Percentiles rank a stretch among this genome's conserved stretches.
phyloP scores from a whole-genome alignment of 2,329 filamentous ascomycete species.

The Sarocladium kiliense region DNA sequence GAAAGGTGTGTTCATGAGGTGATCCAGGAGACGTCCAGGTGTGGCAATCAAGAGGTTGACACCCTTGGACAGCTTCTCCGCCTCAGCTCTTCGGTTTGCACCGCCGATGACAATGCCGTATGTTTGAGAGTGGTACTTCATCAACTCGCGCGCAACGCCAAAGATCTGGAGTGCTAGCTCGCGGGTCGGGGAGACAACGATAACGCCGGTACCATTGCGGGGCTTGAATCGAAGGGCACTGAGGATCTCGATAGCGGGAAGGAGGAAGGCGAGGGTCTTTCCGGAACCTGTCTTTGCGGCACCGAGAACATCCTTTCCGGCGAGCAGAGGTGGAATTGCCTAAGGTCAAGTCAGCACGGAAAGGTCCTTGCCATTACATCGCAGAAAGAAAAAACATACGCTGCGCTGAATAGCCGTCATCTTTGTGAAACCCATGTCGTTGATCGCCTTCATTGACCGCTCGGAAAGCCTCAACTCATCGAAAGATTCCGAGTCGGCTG shows the following conservation, averaged over 20 bases:
- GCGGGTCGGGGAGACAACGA: conserved; percentile 87
- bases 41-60: conserved; percentile 94
- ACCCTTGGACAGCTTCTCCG: conserved; percentile 89
- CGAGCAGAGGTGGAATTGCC: conserved; percentile 81
- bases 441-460: conserved; percentile 81
- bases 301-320: conserved; percentile 87
- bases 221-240: conserved; percentile 89
- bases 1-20: conserved; percentile 89
- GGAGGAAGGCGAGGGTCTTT: conserved; percentile 92
- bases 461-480: conserved; percentile 79
- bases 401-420: conserved; percentile 95
- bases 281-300: conserved; percentile 95
- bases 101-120: conserved; percentile 96
- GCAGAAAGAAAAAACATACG: conserved; percentile 15
- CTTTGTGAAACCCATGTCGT: conserved; percentile 86
- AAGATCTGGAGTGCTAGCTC: conserved; percentile 96
- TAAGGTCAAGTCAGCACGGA: conserved; percentile 10
- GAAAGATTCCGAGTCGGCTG: conserved; percentile 65
- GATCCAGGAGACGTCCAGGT: conserved; percentile 86
- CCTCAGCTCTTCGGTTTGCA: conserved; percentile 84
- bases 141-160: conserved; percentile 86
- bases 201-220: conserved; percentile 85
- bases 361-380: not conserved
- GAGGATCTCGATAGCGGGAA: conserved; percentile 91
- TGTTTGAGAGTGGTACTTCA: conserved; percentile 89